Evolutionary conservation across 441 rosid genomes (phyloP).

Genomic region (Brassica hybrid): DNA sequence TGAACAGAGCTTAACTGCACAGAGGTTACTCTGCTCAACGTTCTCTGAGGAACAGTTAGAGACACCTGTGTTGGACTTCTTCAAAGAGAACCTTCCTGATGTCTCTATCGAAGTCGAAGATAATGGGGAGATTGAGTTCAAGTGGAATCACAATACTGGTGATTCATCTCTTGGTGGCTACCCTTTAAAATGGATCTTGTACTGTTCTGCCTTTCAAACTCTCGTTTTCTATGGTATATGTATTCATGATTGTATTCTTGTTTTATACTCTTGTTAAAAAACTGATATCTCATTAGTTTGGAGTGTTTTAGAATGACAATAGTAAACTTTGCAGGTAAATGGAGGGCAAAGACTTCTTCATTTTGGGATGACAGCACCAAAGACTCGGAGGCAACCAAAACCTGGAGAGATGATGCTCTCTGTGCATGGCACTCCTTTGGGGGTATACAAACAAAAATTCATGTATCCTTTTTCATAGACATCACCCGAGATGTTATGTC

Average conservation of each 20-base stretch:
- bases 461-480: background rate
- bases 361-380: slow-evolving; percentile 81
- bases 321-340: slow-evolving; percentile 49
- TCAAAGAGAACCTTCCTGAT: slow-evolving; percentile 65
- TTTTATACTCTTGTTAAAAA: no score
- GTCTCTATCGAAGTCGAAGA: slow-evolving; percentile 47
- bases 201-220: no score
- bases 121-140: slow-evolving; percentile 54
- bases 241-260: no score
- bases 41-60: slow-evolving; percentile 58
- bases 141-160: slow-evolving; percentile 46
- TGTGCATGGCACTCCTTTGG: slow-evolving; percentile 87
- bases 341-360: slow-evolving; percentile 73
- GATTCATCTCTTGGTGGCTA: slow-evolving; percentile 6
- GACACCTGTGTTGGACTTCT: slow-evolving; percentile 58
- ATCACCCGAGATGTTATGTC: background rate
- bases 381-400: slow-evolving; percentile 66
- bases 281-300: no score
- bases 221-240: no score
- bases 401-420: slow-evolving; percentile 90
- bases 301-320: background rate
- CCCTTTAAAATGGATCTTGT: no score
- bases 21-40: slow-evolving; percentile 66
- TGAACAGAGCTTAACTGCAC: slow-evolving; percentile 58
- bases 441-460: slow-evolving; percentile 43